Evolutionary conservation across 1,139 yeast species (phyloP).

Genomic region (Tardiomyces digboiensis): DNA sequence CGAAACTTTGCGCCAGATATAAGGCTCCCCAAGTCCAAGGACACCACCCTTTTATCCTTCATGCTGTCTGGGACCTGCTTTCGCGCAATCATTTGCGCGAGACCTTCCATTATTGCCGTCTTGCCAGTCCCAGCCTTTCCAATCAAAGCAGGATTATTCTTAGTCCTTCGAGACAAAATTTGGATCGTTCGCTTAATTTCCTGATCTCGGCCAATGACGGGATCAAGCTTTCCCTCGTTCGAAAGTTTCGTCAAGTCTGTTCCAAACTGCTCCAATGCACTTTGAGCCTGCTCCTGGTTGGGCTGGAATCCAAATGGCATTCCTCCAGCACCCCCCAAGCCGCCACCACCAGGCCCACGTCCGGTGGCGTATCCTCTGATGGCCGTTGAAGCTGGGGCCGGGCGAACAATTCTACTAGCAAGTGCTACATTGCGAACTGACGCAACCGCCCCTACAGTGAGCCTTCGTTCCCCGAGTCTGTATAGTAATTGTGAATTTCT

Average conservation of each 20-base stretch:
- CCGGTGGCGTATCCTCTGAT: not conserved
- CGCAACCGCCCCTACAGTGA: not conserved
- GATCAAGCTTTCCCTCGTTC: constrained; percentile 83
- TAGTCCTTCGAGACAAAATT: constrained; percentile 83
- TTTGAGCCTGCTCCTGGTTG: constrained; percentile 27
- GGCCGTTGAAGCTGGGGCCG: not conserved
- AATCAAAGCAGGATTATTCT: constrained; percentile 87
- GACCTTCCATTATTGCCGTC: constrained; percentile 92
- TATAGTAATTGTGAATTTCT: not conserved
- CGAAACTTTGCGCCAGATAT: constrained; percentile 93
- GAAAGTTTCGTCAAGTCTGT: constrained; percentile 82
- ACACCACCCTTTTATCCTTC: constrained; percentile 72
- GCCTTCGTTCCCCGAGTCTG: not conserved
- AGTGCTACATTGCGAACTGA: not conserved
- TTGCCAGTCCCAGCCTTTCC: constrained; percentile 99
- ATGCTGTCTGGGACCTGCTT: constrained; percentile 94
- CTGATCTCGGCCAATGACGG: constrained; percentile 95
- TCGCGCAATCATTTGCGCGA: constrained; percentile 84
- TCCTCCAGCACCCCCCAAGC: not conserved
- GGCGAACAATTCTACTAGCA: not conserved
- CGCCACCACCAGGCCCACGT: not conserved
- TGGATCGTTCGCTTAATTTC: constrained; percentile 91
- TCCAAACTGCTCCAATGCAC: constrained; percentile 59
- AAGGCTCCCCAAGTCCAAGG: constrained; percentile 80
- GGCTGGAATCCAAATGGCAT: not conserved